Evolutionary conservation across 1,284 basidiomycete species (phyloP), one percentile per base, ranked within the genome.

Genomic region (Xanthoconium separans): DNA sequence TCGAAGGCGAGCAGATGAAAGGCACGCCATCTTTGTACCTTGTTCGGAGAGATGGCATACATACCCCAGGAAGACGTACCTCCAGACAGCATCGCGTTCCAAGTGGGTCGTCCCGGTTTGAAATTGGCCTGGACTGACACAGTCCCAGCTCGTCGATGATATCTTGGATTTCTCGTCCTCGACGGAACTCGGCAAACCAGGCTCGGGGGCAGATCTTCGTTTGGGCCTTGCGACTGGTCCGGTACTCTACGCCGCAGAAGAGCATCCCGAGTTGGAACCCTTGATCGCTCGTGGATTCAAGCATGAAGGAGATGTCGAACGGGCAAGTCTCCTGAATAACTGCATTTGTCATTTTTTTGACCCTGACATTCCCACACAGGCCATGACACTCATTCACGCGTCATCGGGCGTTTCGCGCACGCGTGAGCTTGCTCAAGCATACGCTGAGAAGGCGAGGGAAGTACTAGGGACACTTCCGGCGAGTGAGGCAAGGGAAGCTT

Each of bases 61-160:
- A 34, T 99, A 99, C 75, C 79, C 98, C 70, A 84, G 87, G 65
- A 98, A 96, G 76, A 95, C 93, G 27, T 99, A 98, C 69, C 77
- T 99, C 65, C 98, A 99, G 76, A 97, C 95, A 96, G 97, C 7
- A 93, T 97, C 54, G 94, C 94, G 7, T 95, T 96, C 75, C 95
- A 97, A 83, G 94, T 94, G 61, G 61, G 84, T 75, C 16, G 13
- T 40, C 8, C 20, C 34, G 7, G 24, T 24, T 24, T 24, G 24
- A 7, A 20, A 24, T n/a, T 3, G 18, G 18, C 13, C 8, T 31
- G 0, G n/a, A 9, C 33, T 61, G 54, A 66, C 36, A 43, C 10
- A 8, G 51, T 48, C 29, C 30, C 69, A 97, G 94, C 85, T 99
- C 24, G 85, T 96, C 46, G 93, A 98, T 70, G 96, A 99, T 69